Evolutionary conservation across 2,329 filamentous ascomycete species (phyloP).

Genomic region (Verticillium nubilum): DNA sequence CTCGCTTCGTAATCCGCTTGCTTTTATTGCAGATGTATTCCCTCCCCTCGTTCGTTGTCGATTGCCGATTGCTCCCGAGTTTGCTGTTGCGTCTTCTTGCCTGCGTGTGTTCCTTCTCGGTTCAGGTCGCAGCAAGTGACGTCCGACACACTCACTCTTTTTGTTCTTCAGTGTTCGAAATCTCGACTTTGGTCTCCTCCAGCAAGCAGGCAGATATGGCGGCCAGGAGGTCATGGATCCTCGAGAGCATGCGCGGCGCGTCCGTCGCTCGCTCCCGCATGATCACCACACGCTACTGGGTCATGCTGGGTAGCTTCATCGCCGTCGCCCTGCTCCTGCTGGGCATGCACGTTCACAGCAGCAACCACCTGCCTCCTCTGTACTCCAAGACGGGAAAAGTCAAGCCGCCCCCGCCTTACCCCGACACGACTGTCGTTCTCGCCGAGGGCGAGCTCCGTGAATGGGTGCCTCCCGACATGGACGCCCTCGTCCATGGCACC

Average conservation of each 20-base stretch:
- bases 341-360: not conserved
- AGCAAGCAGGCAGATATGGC: conserved; percentile 19
- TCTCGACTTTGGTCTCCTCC: not conserved
- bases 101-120: too few relatives aligned
- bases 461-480: not conserved
- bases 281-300: not conserved
- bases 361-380: not conserved
- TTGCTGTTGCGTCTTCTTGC: too few relatives aligned
- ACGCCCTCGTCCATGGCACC: conserved; percentile 7
- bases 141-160: too few relatives aligned
- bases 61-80: too few relatives aligned
- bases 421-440: not conserved
- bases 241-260: not conserved
- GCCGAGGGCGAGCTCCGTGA: not conserved
- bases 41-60: too few relatives aligned
- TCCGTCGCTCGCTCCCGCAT: not conserved
- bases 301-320: not conserved
- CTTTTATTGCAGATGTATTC: too few relatives aligned
- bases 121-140: too few relatives aligned
- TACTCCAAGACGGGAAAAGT: not conserved
- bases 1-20: too few relatives aligned
- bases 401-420: not conserved
- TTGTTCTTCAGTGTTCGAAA: too few relatives aligned
- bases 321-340: not conserved
- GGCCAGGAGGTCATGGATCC: conserved; percentile 16